Percentiles rank a stretch among this genome's conserved stretches.
phyloP scores from a whole-genome alignment of 371 early-diverging fungal species.

The Lichtheimia hyalospora region DNA sequence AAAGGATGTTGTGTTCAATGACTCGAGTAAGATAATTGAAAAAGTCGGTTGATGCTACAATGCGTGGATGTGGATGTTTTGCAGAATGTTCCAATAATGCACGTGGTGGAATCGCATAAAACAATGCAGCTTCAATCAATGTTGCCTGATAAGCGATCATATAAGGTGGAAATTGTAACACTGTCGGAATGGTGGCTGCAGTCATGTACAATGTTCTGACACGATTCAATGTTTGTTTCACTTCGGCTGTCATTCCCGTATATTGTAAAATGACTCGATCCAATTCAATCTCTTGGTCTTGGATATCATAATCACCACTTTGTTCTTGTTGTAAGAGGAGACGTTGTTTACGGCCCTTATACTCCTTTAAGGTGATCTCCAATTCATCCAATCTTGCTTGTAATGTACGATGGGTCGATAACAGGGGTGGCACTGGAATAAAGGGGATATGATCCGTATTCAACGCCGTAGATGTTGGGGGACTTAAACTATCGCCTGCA shows the following conservation, averaged over 20 bases:
- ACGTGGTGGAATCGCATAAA: constrained; percentile 63
- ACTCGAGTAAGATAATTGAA: constrained; percentile 81
- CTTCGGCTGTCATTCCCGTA: constrained; percentile 40
- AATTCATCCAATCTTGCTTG: constrained; percentile 39
- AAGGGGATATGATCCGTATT: constrained; percentile 45
- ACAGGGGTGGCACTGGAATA: constrained; percentile 57
- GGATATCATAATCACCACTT: constrained; percentile 14
- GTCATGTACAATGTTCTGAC: constrained; percentile 59
- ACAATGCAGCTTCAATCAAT: constrained; percentile 70
- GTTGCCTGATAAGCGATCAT: constrained; percentile 76
- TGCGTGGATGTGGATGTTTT: constrained; percentile 63
- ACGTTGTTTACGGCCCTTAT: constrained; percentile 25
- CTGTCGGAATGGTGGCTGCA: constrained; percentile 59
- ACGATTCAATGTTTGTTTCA: constrained; percentile 52
- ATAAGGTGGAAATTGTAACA: constrained; percentile 66
- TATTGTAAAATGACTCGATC: constrained; percentile 50
- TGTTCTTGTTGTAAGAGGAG: constrained; percentile 2
- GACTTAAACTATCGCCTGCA: constrained; percentile 43
- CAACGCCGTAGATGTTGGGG: constrained; percentile 22
- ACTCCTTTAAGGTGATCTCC: constrained; percentile 32
- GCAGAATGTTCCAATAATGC: constrained; percentile 71
- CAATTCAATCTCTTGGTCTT: constrained; percentile 26
- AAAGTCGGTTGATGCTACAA: constrained; percentile 77
- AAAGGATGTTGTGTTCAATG: constrained; percentile 72
- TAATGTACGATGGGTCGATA: constrained; percentile 53